Evolutionary conservation across 768 basidiomycete genomes (phyloP), one percentile per base, ranked within the genome.

Genomic region (Tulasnella sp.): DNA sequence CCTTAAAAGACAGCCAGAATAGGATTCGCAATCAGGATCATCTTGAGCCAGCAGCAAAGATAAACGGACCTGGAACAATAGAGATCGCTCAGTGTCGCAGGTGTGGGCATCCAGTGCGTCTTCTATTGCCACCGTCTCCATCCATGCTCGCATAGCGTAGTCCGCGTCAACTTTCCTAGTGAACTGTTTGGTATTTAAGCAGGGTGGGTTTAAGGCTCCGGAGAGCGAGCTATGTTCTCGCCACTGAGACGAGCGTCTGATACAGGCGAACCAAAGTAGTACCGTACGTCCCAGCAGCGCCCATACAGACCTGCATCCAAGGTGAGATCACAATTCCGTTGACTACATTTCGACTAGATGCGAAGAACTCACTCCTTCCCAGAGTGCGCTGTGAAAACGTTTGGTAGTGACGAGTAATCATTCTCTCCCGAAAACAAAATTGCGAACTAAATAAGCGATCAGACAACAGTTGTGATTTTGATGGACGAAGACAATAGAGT

Each of bases 121-220:
- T 30, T 61, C 60, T 7, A 61, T 54, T 3, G 43, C 60, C 24
- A 56, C 22, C 11, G 60, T 61, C 48, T 61, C 60, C 53, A 61
- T 48, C 53, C 53, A 61, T n/a, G 60, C 48, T 24, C 53, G 42
- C 34, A 56, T 49, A 9, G 60, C 53, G 25, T 48, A 61, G 29
- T 61, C 53, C 2, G 60, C 53, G 4, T 53, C 43, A n/a, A 34
- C 60, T 21, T 17, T n/a, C 41, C 50, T 53, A n/a, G 22, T 44
- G 34, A 17, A 7, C 12, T 43, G 12, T 11, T 21, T 11, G 11
- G 5, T 29, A 7, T 7, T 48, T n/a, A 48, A 11, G 44, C n/a
- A 15, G 7, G 34, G 34, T 38, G 34, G 15, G 34, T 38, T 15
- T 15, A 15, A 38, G 7, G 15, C 34, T 15, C 5, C 34, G 15